Evolutionary conservation across 257 asterid genomes (phyloP).

Genomic region (Solanum microdontum): DNA sequence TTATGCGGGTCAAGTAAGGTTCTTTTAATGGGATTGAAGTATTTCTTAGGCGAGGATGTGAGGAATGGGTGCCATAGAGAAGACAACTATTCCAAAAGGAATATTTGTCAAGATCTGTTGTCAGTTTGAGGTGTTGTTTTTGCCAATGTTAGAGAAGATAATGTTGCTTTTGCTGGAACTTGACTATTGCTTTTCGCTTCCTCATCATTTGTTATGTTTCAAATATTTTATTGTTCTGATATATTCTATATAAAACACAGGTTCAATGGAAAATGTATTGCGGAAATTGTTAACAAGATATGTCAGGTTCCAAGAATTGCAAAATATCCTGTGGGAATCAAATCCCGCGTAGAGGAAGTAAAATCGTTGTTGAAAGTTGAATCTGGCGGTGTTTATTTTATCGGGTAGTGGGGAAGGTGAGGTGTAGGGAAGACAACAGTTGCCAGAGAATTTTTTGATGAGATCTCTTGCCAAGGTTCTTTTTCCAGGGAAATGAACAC

Average conservation of each 20-base stretch:
- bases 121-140: background rate
- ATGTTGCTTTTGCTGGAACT: background rate
- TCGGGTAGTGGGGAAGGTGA: background rate
- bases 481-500: too few species aligned
- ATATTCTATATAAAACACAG: background rate
- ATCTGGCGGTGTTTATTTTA: background rate
- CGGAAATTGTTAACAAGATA: background rate
- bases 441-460: background rate
- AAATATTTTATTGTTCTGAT: background rate
- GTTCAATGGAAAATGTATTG: background rate
- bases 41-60: too few species aligned
- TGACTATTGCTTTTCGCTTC: background rate
- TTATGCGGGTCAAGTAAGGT: too few species aligned
- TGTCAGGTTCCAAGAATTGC: background rate
- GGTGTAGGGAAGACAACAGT: conserved; percentile 6
- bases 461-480: background rate
- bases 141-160: background rate
- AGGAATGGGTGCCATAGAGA: too few species aligned
- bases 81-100: background rate
- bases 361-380: background rate
- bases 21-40: too few species aligned
- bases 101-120: background rate
- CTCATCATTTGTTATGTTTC: background rate
- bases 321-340: background rate
- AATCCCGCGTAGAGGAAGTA: background rate